A percentile compares a stretch with the other conserved stretches of the same genome.
These are phyloP conservation scores for Leccinum arenicola DNA, from an alignment of 768 basidiomycete genomes.

Conservation along the genomic window DNA sequence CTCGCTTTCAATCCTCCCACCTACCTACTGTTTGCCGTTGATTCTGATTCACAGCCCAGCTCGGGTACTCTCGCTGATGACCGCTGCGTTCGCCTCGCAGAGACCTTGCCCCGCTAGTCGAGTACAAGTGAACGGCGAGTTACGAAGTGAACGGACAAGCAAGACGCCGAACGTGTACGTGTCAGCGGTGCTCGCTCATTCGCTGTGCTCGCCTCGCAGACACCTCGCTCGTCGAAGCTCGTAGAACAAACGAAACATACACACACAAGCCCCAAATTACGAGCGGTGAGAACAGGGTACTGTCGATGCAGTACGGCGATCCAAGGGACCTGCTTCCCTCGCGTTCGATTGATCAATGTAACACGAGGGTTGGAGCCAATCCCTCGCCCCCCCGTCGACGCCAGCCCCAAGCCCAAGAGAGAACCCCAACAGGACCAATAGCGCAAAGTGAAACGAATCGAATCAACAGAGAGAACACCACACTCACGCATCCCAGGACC, in stretches of 20 bases:
- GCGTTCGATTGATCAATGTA: conserved; percentile 14
- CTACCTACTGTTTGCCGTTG: neutral
- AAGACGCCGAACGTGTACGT: conserved; percentile 13
- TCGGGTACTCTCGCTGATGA: neutral
- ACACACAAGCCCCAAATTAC: conserved; percentile 1
- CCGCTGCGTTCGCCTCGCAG: conserved; percentile 19
- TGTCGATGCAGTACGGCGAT: neutral
- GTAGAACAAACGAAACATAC: conserved; percentile 1
- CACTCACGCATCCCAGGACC: conserved; percentile 66
- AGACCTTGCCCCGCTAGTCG: conserved; percentile 8
- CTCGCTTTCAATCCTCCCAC: neutral
- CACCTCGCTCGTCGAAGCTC: conserved; percentile 15
- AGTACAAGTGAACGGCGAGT: neutral
- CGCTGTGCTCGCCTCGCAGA: conserved; percentile 20
- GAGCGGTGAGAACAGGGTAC: conserved; percentile 12
- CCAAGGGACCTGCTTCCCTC: conserved; percentile 10
- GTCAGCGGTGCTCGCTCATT: neutral
- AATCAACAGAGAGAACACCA: conserved; percentile 2
- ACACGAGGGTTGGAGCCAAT: conserved; percentile 1
- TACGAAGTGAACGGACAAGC: conserved; percentile 6
- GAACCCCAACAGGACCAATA: conserved; percentile 3
- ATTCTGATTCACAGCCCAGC: conserved; percentile 6
- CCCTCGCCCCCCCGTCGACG: neutral
- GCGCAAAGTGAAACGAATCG: neutral
- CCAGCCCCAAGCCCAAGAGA: neutral